Conservation (phyloP, 768 basidiomycete genomes). For the Podaxis sp. region DNA sequence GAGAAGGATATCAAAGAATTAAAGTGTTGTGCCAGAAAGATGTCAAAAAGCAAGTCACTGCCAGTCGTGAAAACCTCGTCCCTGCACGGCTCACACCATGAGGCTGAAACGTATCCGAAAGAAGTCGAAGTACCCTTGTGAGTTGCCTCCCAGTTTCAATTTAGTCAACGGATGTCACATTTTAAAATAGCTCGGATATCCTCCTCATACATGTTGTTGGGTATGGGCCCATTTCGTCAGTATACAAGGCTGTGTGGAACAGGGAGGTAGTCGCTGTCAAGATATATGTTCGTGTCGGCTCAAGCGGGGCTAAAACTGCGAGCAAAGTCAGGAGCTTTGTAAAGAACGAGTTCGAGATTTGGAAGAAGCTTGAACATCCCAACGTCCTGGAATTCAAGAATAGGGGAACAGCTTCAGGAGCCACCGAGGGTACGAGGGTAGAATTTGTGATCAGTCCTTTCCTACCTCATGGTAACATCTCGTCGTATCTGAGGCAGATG, state of each 20-base stretch:
- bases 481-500: background rate
- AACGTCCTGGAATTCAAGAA: slow-evolving; percentile 58
- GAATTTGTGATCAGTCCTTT: slow-evolving; percentile 40
- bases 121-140: background rate
- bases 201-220: background rate
- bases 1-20: background rate
- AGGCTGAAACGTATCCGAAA: background rate
- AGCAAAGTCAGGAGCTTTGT: background rate
- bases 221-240: background rate
- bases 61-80: background rate
- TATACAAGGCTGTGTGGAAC: background rate
- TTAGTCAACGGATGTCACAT: too few relatives aligned
- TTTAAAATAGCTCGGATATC: background rate
- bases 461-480: background rate
- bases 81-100: background rate
- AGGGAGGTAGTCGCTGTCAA: background rate
- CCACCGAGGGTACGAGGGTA: slow-evolving; percentile 52
- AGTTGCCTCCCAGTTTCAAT: background rate
- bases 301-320: background rate
- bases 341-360: slow-evolving; percentile 48
- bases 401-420: slow-evolving; percentile 61
- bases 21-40: background rate
- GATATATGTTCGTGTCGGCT: background rate
- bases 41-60: background rate
- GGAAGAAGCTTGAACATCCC: slow-evolving; percentile 57